phyloP scores from a whole-genome alignment of 176 grass and related monocot genomes.

The Carex littledalei region DNA sequence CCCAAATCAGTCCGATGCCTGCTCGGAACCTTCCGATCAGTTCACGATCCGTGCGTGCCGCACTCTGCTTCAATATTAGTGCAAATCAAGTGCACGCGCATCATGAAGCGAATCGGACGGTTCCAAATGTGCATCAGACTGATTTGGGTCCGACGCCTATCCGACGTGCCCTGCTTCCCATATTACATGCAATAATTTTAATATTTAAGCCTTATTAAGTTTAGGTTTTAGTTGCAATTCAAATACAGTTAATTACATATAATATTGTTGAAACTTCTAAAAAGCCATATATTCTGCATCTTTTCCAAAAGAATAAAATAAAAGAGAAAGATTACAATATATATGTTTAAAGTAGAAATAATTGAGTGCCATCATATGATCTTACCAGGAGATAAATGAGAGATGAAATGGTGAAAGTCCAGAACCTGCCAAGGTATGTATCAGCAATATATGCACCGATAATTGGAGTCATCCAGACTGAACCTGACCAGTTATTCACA shows the following conservation, averaged over 20 bases:
- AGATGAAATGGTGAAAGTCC: constrained; percentile 75
- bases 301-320: neutral
- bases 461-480: constrained; percentile 69
- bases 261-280: neutral
- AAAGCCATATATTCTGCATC: neutral
- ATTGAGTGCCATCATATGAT: neutral
- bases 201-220: neutral
- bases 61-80: no score
- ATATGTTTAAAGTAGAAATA: neutral
- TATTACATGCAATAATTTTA: neutral
- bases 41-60: no score
- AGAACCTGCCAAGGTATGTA: constrained; percentile 67
- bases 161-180: neutral
- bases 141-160: no score
- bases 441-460: constrained; percentile 67
- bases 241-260: neutral
- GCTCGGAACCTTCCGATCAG: no score
- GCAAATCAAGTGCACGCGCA: no score
- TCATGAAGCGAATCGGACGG: no score
- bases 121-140: no score
- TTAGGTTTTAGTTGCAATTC: neutral
- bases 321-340: neutral
- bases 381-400: constrained; percentile 56
- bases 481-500: constrained; percentile 69
- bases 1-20: no score